Conservation (phyloP, 1,284 basidiomycete species). For the Apiotrichum montevideense region DNA sequence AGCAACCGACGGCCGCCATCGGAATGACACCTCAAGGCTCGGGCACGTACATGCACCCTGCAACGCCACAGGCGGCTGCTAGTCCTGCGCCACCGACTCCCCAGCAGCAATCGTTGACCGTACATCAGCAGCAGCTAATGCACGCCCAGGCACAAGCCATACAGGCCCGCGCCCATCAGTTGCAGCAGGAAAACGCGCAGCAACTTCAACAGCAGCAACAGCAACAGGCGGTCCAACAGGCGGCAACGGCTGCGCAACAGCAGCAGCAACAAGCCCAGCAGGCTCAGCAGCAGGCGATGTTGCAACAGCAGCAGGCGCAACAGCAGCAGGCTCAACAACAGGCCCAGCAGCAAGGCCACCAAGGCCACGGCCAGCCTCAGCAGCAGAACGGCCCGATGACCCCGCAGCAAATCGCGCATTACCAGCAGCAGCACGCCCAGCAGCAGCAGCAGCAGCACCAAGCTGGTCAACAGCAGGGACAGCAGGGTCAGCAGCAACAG, state of each 20-base stretch:
- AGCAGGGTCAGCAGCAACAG: not conserved
- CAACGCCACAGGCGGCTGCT: slow-evolving; percentile 15
- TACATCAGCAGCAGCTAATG: slow-evolving; percentile 25
- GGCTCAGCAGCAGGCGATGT: slow-evolving; percentile 17
- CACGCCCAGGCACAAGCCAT: slow-evolving; percentile 12
- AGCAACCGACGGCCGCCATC: slow-evolving; percentile 20
- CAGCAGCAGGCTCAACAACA: slow-evolving; percentile 24
- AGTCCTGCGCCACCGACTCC: slow-evolving; percentile 24
- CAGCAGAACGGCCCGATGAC: slow-evolving; percentile 18
- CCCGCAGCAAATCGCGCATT: slow-evolving; percentile 1
- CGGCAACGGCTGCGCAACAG: slow-evolving; percentile 13
- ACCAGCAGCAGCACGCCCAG: slow-evolving; percentile 9
- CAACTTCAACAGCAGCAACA: slow-evolving; percentile 15
- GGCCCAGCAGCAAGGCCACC: slow-evolving; percentile 5
- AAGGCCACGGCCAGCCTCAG: slow-evolving; percentile 16
- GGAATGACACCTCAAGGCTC: slow-evolving; percentile 9
- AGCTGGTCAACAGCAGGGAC: not conserved
- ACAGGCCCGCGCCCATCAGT: slow-evolving; percentile 10
- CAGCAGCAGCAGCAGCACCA: slow-evolving; percentile 17
- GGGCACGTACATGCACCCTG: slow-evolving; percentile 13
- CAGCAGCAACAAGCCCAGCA: slow-evolving; percentile 14
- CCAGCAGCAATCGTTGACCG: slow-evolving; percentile 18
- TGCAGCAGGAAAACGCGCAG: slow-evolving; percentile 16
- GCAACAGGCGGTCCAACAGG: slow-evolving; percentile 9
- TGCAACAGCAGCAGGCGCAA: slow-evolving; percentile 17